These are phyloP conservation scores for Acanthamoeba healyi DNA, from an alignment of 208 protist species.

Conservation along the genomic window DNA sequence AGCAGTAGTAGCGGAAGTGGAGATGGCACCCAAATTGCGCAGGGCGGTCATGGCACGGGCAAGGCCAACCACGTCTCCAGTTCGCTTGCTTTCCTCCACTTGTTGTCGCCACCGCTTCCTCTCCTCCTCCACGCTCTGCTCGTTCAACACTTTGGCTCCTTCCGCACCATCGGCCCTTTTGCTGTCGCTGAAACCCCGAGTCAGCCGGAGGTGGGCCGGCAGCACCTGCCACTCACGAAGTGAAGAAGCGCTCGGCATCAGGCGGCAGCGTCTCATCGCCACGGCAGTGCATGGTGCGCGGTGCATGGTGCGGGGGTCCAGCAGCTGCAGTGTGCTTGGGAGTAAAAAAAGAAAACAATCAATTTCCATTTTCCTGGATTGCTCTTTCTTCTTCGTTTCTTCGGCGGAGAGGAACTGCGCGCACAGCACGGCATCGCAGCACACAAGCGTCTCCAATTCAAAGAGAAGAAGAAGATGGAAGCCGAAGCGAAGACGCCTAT, in stretches of 20 bases:
- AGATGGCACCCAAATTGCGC: neutral
- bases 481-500: neutral
- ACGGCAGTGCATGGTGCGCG: neutral
- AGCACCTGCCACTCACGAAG: too few relatives aligned
- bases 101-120: neutral
- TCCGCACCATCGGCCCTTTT: neutral
- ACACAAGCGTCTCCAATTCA: neutral
- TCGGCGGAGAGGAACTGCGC: neutral
- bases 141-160: neutral
- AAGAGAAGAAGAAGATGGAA: neutral
- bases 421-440: neutral
- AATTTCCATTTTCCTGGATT: neutral
- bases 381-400: constrained; percentile 4
- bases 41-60: neutral
- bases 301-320: neutral
- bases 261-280: too few relatives aligned
- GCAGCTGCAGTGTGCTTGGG: neutral
- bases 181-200: too few relatives aligned
- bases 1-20: neutral
- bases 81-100: neutral
- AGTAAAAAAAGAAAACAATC: neutral
- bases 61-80: neutral
- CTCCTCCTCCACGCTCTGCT: neutral
- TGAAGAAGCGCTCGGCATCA: neutral
- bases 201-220: too few relatives aligned